Evolutionary conservation across 441 rosid species (phyloP), one percentile per base, ranked within the genome.

Genomic region (Populus tomentosa): DNA sequence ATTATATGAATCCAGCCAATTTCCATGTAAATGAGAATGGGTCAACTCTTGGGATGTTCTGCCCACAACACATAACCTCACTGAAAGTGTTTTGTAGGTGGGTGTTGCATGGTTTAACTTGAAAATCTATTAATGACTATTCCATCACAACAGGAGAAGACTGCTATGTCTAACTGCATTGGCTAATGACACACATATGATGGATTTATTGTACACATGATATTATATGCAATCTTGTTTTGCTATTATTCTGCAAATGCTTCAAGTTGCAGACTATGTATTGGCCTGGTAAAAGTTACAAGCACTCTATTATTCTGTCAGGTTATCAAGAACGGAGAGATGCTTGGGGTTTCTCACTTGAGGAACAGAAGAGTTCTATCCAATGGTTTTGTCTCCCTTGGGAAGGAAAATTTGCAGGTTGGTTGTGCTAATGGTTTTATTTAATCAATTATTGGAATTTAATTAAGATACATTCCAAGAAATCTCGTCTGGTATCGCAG

Each of bases 261-360:
- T 70, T 67, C 56, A 21, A 71, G 35, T 23, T 75, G 59, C 65
- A 32, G 24, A 40, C 69, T 73, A 56, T 40, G 67, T 32, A 10
- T 40, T 40, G 46, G 46, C 46, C 11, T 10, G 46, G 46, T 40
- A 40, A 10, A 40, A 11, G 14, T 40, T 40, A 40, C 14, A 64
- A 9, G 4, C 10, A 36, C 81, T 61, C 16, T 46, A 16, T 82
- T 69, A 71, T 86, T 70, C 72, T 80, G 67, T 76, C 92, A 94
- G 98, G 99, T 95, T 79, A 94, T 95, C 79, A 95, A 91, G 85
- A 95, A 95, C 72, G 98, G 99, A 81, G 99, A 95, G 89, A 95
- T 95, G 99, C 98, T 95, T 77, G 98, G 99, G 79, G 98, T 95
- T 84, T 94, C 99, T 78, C 97, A 94, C 85, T 84, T 95, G 83